Evolutionary conservation across 2,329 filamentous ascomycete genomes (phyloP), one percentile per base, ranked within the genome.

Genomic region (Fusarium tupiense): DNA sequence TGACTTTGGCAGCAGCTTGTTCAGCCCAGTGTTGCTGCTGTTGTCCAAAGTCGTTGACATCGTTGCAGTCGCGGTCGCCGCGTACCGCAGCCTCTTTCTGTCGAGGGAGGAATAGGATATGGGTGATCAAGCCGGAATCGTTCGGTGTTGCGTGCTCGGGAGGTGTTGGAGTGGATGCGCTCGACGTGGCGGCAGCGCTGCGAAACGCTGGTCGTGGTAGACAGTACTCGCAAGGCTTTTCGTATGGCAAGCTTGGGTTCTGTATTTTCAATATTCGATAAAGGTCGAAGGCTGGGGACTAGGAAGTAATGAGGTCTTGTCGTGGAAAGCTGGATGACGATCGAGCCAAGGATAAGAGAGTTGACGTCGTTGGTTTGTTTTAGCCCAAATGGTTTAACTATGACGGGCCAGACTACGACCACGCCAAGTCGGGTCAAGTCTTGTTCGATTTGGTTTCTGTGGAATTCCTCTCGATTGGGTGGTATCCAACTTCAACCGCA

Each of bases 1-100:
- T 43, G 85, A 83, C 77, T 87, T 89, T 59, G 88, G 85, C 41
- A 91, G 80, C 37, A 91, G 83, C 81, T 88, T 90, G 65, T 83
- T 84, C 49, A 89, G 80, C 19, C 83, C 82, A 71, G 80, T 83
- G 72, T 68, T 77, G 64, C 68, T 73, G 37, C 76, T 75, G 74
- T 72, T 78, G 53, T 78, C 77, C 68, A 77, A 68, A 44, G 64
- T 72, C 24, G 74, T 61, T 56, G 70, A 38, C 61, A 63, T 57
- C 26, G 50, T 67, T 50, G 40, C 44, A 24, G 49, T 61, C 49
- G 35, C 56, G 17, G 47, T 65, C 52, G 54, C 44, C 44, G 43
- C 41, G 52, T 47, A 44, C 61, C 56, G 41, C n/a, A 50, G 40
- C 62, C 41, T 33, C 40, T 47, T 31, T 24, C 31, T 24, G 35